These are phyloP conservation scores for Gnaphalium uliginosum DNA, from an alignment of 129 eudicot genomes.

Conservation along the genomic window DNA sequence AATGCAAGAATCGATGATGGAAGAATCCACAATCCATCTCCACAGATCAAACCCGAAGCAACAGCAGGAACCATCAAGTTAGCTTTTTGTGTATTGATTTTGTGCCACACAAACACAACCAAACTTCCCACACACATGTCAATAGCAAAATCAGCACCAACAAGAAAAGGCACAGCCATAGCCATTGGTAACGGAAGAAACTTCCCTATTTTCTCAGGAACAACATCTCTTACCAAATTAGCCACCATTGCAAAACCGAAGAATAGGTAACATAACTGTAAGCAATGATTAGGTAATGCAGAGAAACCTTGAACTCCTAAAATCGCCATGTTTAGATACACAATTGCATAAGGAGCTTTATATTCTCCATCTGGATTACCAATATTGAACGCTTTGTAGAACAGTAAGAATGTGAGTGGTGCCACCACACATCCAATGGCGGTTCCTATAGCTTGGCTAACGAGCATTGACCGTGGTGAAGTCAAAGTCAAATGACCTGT, in stretches of 20 bases:
- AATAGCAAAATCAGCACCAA: conserved; percentile 83
- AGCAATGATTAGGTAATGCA: conserved; percentile 80
- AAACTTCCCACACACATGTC: conserved; percentile 90
- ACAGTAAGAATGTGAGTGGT: conserved; percentile 73
- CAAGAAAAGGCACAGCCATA: conserved; percentile 93
- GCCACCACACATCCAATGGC: conserved; percentile 87
- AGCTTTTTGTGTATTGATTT: conserved; percentile 52
- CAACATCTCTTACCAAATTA: conserved; percentile 58
- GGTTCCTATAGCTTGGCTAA: conserved; percentile 84
- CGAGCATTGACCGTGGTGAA: conserved; percentile 82
- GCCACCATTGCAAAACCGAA: conserved; percentile 64
- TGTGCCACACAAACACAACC: conserved; percentile 72
- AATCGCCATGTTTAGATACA: conserved; percentile 90
- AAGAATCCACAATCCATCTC: conserved; percentile 88
- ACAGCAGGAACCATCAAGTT: conserved; percentile 75
- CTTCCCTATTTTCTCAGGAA: conserved; percentile 49
- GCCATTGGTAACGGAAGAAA: conserved; percentile 90
- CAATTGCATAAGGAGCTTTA: conserved; percentile 88
- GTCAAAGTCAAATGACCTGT: conserved; percentile 86
- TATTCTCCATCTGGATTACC: conserved; percentile 73
- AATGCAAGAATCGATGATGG: conserved; percentile 78
- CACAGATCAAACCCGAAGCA: conserved; percentile 92
- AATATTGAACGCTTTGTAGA: conserved; percentile 72
- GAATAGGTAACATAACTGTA: conserved; percentile 73
- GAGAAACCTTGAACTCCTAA: conserved; percentile 88